Conservation (phyloP, 106 monocot genomes). For the Allium cepa region DNA sequence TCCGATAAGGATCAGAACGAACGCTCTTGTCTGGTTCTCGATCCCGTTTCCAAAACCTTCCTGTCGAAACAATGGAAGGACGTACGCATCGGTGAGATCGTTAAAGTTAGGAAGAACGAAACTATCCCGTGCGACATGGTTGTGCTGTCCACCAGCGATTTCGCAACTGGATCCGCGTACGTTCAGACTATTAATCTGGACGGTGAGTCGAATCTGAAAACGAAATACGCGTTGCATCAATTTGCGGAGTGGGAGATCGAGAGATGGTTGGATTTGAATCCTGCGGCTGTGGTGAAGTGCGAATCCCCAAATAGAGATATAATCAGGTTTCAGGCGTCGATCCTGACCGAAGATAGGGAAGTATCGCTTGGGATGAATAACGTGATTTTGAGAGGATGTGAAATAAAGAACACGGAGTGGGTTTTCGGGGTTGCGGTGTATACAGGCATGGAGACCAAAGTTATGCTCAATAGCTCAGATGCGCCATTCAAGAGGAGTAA, state of each 20-base stretch:
- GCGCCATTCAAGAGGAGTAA: conserved; percentile 67
- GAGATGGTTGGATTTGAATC: conserved; percentile 1
- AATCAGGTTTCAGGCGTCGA: conserved; percentile 48
- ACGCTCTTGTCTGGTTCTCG: conserved; percentile 30
- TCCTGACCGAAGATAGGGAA: conserved; percentile 28
- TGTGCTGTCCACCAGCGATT: conserved; percentile 48
- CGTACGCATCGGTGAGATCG: conserved; percentile 56
- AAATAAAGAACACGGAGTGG: conserved; percentile 76
- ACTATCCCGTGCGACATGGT: conserved; percentile 64
- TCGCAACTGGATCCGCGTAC: conserved; percentile 59
- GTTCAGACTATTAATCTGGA: conserved; percentile 71
- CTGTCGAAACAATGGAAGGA: conserved; percentile 49
- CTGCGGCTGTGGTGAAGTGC: conserved; percentile 22
- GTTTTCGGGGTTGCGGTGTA: conserved; percentile 71
- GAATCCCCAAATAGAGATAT: conserved; percentile 61
- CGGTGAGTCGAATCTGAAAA: conserved; percentile 73
- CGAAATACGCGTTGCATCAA: conserved; percentile 59
- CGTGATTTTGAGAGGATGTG: conserved; percentile 52
- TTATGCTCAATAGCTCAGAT: conserved; percentile 80
- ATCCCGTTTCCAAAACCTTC: conserved; percentile 18
- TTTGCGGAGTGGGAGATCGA: conserved; percentile 8
- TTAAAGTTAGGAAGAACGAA: conserved; percentile 40
- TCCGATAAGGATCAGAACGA: conserved; percentile 68
- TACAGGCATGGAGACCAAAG: conserved; percentile 72
- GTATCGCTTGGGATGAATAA: conserved; percentile 49